Evolutionary conservation across 768 basidiomycete species (phyloP).

Genomic region (Phallus indusiatus): DNA sequence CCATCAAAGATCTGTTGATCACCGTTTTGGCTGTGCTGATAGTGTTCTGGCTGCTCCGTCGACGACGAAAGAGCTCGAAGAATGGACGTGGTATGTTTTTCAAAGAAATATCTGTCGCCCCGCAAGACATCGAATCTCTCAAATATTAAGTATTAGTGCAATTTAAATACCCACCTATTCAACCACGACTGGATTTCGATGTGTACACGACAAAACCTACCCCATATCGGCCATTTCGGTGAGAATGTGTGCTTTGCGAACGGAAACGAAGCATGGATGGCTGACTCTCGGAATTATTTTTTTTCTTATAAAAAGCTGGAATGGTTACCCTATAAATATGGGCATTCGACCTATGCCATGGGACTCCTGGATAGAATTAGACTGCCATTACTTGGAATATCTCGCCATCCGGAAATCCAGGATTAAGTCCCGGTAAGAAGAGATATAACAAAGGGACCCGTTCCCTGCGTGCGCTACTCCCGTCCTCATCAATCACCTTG

Average conservation of each 20-base stretch:
- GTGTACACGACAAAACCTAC: slow-evolving; percentile 8
- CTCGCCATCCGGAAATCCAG: slow-evolving; percentile 40
- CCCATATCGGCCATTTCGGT: slow-evolving; percentile 18
- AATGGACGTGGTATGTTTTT: not conserved
- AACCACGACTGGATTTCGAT: slow-evolving; percentile 9
- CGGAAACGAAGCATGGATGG: not conserved
- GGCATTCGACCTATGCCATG: slow-evolving; percentile 58
- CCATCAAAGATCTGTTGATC: not conserved
- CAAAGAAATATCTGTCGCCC: not conserved
- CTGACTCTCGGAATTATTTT: not conserved
- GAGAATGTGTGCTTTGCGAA: slow-evolving; percentile 5
- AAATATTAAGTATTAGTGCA: slow-evolving; percentile 5
- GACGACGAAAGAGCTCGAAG: not conserved
- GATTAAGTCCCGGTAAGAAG: slow-evolving; percentile 1
- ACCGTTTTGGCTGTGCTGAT: not conserved
- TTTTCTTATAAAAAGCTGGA: not conserved
- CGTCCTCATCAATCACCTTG: not conserved
- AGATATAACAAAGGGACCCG: not conserved
- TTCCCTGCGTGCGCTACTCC: not conserved
- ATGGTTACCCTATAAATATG: slow-evolving; percentile 35
- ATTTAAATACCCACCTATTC: not conserved
- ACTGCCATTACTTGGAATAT: slow-evolving; percentile 44
- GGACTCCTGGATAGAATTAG: slow-evolving; percentile 68
- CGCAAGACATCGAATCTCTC: not conserved
- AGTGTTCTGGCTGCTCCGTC: slow-evolving; percentile 4